A percentile compares a stretch with the other conserved stretches of the same genome.
Evolutionary conservation across 192 early-diverging fungal species (phyloP).

Genomic region (Rhizophlyctis rosea): DNA sequence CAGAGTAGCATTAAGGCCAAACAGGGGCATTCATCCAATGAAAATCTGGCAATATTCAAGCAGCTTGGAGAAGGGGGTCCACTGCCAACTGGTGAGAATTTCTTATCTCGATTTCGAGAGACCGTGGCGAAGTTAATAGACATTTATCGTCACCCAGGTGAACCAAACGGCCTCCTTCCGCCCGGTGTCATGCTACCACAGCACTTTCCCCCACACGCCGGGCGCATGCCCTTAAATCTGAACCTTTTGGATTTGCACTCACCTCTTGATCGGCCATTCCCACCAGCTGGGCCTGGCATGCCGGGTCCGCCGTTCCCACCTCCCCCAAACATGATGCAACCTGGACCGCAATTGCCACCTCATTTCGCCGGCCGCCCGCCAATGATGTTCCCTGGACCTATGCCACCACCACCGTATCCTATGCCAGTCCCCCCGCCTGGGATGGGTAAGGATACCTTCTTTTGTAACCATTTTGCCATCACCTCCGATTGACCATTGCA

Average conservation of each 20-base stretch:
- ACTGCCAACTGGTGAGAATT: neutral
- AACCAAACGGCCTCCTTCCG: neutral
- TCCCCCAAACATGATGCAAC: constrained; percentile 1
- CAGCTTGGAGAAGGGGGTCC: neutral
- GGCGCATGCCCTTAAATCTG: neutral
- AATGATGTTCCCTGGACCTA: neutral
- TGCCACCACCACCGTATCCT: neutral
- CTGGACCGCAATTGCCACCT: neutral
- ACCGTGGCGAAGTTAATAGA: neutral
- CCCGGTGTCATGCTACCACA: neutral
- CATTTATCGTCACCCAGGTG: neutral
- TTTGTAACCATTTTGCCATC: neutral
- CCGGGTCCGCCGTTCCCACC: neutral
- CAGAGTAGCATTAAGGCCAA: neutral
- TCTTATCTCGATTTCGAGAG: neutral
- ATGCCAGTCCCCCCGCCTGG: neutral
- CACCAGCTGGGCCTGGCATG: neutral
- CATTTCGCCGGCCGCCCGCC: neutral
- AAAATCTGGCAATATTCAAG: neutral
- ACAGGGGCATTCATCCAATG: neutral
- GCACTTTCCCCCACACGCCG: neutral
- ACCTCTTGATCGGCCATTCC: neutral
- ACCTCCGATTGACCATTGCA: neutral
- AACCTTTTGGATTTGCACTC: neutral
- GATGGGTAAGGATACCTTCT: neutral